These are phyloP conservation scores for Gaertneriomyces sp. DNA, from an alignment of 192 early-diverging fungal species.

Conservation along the genomic window DNA sequence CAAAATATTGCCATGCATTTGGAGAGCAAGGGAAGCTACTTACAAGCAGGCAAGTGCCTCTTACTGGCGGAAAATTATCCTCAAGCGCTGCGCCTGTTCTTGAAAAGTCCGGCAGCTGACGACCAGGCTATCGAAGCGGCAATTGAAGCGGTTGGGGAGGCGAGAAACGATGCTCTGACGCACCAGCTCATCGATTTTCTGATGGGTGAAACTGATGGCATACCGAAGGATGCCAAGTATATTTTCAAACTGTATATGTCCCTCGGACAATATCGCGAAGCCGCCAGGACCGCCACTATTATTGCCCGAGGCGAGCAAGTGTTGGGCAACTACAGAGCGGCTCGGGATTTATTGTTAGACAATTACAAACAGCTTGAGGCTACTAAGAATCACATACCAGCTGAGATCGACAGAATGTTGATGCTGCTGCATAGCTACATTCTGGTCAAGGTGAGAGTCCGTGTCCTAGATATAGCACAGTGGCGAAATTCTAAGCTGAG, in stretches of 20 bases:
- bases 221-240: constrained; percentile 59
- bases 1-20: constrained; percentile 47
- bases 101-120: constrained; percentile 34
- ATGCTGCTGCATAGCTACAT: constrained; percentile 61
- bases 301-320: constrained; percentile 58
- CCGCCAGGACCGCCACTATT: constrained; percentile 54
- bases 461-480: neutral
- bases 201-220: constrained; percentile 57
- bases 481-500: neutral
- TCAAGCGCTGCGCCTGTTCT: constrained; percentile 44
- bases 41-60: constrained; percentile 48
- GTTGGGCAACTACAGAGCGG: constrained; percentile 52
- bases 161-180: constrained; percentile 50
- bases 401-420: constrained; percentile 53
- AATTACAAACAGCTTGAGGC: constrained; percentile 44
- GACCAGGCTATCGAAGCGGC: constrained; percentile 42
- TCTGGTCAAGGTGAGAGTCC: constrained; percentile 48
- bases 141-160: constrained; percentile 53
- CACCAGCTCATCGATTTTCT: constrained; percentile 56
- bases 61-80: constrained; percentile 46
- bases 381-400: constrained; percentile 41
- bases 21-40: constrained; percentile 39
- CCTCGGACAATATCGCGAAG: constrained; percentile 48
- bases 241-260: constrained; percentile 64
- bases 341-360: constrained; percentile 54